phyloP scores from a whole-genome alignment of 2,329 filamentous ascomycete genomes.

The Paraphoma chrysanthemicola region DNA sequence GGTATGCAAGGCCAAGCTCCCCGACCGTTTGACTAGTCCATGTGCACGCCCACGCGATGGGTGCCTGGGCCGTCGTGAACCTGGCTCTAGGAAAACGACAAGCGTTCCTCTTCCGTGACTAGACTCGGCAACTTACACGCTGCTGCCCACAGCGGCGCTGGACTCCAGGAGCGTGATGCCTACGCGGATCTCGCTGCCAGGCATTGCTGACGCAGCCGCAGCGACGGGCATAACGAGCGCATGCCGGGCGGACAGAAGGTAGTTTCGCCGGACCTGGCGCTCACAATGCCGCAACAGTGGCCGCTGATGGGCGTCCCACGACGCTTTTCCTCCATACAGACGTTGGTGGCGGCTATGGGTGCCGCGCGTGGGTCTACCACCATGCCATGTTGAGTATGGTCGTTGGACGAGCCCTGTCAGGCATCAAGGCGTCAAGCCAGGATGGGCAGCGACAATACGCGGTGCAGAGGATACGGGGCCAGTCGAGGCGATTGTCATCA shows the following conservation, averaged over 20 bases:
- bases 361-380: slow-evolving; percentile 30
- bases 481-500: slow-evolving; percentile 24
- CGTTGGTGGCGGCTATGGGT: slow-evolving; percentile 40
- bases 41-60: slow-evolving; percentile 33
- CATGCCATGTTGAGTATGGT: slow-evolving; percentile 33
- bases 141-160: neutral
- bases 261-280: slow-evolving; percentile 13
- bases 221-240: neutral
- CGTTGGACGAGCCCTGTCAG: slow-evolving; percentile 31
- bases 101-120: slow-evolving; percentile 19
- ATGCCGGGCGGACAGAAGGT: slow-evolving; percentile 13
- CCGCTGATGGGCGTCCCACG: slow-evolving; percentile 20
- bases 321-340: slow-evolving; percentile 26
- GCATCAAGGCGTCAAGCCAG: slow-evolving; percentile 24
- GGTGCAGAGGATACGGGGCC: slow-evolving; percentile 23
- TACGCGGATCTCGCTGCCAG: slow-evolving; percentile 10
- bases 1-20: slow-evolving; percentile 41
- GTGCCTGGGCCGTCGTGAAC: slow-evolving; percentile 35
- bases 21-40: slow-evolving; percentile 45
- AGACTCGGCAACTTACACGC: neutral
- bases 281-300: slow-evolving; percentile 18
- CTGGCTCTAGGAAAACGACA: slow-evolving; percentile 29
- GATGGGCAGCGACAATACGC: slow-evolving; percentile 25
- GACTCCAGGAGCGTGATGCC: slow-evolving; percentile 6
- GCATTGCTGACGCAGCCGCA: slow-evolving; percentile 2